Conservation (phyloP, 495 filamentous ascomycete species). For the Penicillium arizonense region DNA sequence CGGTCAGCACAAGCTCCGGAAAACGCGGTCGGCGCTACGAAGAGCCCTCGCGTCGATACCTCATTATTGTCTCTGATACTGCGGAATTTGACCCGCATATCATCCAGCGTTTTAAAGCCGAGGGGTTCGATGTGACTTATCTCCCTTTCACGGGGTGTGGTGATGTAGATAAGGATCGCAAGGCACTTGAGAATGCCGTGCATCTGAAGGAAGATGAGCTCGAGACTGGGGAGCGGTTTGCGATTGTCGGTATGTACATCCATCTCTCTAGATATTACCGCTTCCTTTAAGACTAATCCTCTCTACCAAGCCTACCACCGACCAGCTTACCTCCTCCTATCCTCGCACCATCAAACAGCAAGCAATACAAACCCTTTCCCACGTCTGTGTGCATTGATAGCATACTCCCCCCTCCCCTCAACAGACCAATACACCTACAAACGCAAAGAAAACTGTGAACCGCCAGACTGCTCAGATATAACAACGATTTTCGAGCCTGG, state of each 20-base stretch:
- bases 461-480: constrained; percentile 28
- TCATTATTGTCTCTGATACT: constrained; percentile 61
- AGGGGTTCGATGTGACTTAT: constrained; percentile 65
- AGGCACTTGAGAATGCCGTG: constrained; percentile 41
- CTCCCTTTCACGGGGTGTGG: constrained; percentile 50
- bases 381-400: constrained; percentile 49
- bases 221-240: constrained; percentile 45
- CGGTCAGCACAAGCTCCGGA: constrained; percentile 13
- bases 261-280: too few species aligned
- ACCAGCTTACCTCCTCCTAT: constrained; percentile 56
- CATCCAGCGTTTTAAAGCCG: constrained; percentile 55
- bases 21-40: constrained; percentile 14
- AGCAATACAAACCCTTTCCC: constrained; percentile 41
- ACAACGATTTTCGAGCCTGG: constrained; percentile 34
- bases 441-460: constrained; percentile 4
- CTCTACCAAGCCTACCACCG: constrained; percentile 46
- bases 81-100: constrained; percentile 56
- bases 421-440: constrained; percentile 5
- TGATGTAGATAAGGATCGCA: constrained; percentile 35
- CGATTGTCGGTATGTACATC: constrained; percentile 37
- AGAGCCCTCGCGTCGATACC: constrained; percentile 24
- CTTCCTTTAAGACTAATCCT: too few species aligned
- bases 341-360: constrained; percentile 44
- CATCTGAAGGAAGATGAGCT: constrained; percentile 46
- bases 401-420: constrained; percentile 54